phyloP scores from a whole-genome alignment of 192 early-diverging fungal genomes.

The Coemansia erecta region DNA sequence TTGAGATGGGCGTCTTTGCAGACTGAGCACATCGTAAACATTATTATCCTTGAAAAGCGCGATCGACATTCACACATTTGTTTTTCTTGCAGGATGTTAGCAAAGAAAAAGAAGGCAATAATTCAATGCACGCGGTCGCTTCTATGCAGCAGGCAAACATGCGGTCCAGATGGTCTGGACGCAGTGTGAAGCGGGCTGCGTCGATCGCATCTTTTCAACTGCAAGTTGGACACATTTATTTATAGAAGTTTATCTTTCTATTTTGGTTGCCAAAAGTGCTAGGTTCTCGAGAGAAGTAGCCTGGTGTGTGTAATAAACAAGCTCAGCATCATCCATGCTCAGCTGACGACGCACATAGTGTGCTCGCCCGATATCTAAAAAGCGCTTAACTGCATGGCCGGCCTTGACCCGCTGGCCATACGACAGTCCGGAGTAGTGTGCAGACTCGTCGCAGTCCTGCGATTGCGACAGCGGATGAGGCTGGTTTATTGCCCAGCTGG shows the following conservation, averaged over 20 bases:
- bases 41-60: too few species aligned
- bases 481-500: conserved; percentile 71
- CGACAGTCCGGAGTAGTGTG: conserved; percentile 70
- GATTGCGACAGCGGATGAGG: conserved; percentile 38
- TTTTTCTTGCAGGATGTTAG: too few species aligned
- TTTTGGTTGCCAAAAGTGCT: conserved; percentile 61
- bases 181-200: neutral
- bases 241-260: conserved; percentile 9
- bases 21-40: too few species aligned
- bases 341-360: conserved; percentile 52
- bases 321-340: conserved; percentile 59
- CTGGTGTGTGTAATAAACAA: conserved; percentile 73
- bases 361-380: conserved; percentile 74
- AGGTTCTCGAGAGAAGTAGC: conserved; percentile 72
- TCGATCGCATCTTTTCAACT: neutral
- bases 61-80: too few species aligned
- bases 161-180: too few species aligned
- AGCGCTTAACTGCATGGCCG: conserved; percentile 72
- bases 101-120: neutral
- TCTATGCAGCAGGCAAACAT: neutral
- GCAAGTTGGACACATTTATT: conserved; percentile 1
- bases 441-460: conserved; percentile 12
- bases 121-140: neutral
- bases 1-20: too few species aligned
- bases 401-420: conserved; percentile 60